A percentile compares a stretch with the other conserved stretches of the same genome.
Conservation (phyloP, 495 filamentous ascomycete genomes). For the Aspergillus sclerotiicarbonarius region DNA sequence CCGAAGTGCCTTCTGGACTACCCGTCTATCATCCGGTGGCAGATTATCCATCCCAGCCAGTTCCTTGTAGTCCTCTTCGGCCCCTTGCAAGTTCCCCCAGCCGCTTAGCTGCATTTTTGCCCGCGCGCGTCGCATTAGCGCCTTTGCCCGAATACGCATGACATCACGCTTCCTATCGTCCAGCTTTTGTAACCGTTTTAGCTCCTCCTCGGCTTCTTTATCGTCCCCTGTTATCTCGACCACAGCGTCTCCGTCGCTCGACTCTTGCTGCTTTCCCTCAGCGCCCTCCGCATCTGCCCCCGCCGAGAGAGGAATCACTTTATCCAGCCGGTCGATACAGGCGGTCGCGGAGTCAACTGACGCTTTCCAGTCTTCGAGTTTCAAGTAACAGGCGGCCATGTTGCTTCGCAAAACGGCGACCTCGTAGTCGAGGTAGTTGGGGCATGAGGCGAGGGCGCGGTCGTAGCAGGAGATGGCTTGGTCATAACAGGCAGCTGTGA, state of each 20-base stretch:
- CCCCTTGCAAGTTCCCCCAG: constrained; percentile 80
- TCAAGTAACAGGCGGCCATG: constrained; percentile 86
- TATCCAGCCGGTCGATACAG: constrained; percentile 69
- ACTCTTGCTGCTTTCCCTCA: constrained; percentile 22
- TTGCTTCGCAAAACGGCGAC: constrained; percentile 84
- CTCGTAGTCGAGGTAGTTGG: constrained; percentile 87
- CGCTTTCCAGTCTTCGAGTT: constrained; percentile 82
- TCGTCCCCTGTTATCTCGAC: constrained; percentile 55
- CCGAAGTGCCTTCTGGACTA: constrained; percentile 63
- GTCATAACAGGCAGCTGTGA: constrained; percentile 67
- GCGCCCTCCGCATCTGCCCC: constrained; percentile 10
- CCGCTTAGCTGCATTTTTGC: constrained; percentile 67
- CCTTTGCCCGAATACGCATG: constrained; percentile 76
- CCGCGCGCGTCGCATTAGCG: constrained; percentile 79
- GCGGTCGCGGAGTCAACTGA: constrained; percentile 71
- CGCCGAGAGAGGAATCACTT: constrained; percentile 47
- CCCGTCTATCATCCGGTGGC: constrained; percentile 58
- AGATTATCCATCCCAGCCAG: constrained; percentile 59
- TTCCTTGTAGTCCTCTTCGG: constrained; percentile 71
- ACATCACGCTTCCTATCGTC: constrained; percentile 60
- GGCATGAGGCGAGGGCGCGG: constrained; percentile 75
- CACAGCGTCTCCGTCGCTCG: constrained; percentile 31
- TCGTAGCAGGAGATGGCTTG: constrained; percentile 90
- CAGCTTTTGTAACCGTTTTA: constrained; percentile 47
- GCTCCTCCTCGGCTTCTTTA: constrained; percentile 58